Evolutionary conservation across 2,329 filamentous ascomycete genomes (phyloP).

Genomic region (Juglanconis sp.): DNA sequence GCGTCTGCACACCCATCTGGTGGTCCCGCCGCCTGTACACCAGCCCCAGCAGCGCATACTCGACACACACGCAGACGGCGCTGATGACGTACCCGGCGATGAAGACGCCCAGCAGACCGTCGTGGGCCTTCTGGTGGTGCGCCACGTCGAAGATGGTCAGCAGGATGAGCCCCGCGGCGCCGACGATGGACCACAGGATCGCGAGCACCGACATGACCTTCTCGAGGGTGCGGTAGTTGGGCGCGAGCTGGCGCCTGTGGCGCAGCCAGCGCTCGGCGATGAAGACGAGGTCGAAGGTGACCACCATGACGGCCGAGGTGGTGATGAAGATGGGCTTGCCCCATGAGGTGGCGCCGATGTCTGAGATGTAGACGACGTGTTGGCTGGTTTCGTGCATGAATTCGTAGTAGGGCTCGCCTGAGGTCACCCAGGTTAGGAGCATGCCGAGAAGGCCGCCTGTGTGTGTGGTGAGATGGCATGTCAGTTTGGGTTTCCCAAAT

Average conservation of each 20-base stretch:
- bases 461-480: neutral
- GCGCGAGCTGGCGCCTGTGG: slow-evolving; percentile 69
- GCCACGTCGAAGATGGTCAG: slow-evolving; percentile 77
- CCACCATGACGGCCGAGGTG: slow-evolving; percentile 63
- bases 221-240: slow-evolving; percentile 59
- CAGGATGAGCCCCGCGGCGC: slow-evolving; percentile 72
- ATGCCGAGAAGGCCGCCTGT: slow-evolving; percentile 9
- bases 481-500: neutral
- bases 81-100: slow-evolving; percentile 77
- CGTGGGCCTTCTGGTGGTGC: slow-evolving; percentile 61
- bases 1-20: slow-evolving; percentile 68
- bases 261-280: slow-evolving; percentile 75
- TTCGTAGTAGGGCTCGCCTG: slow-evolving; percentile 38
- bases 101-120: slow-evolving; percentile 72
- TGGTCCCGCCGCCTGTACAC: slow-evolving; percentile 44
- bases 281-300: slow-evolving; percentile 76
- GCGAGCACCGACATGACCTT: slow-evolving; percentile 56
- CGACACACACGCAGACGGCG: slow-evolving; percentile 78
- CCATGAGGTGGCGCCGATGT: slow-evolving; percentile 48
- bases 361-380: slow-evolving; percentile 64
- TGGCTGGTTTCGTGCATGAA: slow-evolving; percentile 52
- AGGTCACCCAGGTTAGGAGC: slow-evolving; percentile 6
- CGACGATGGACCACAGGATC: slow-evolving; percentile 64
- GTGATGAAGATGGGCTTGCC: slow-evolving; percentile 75
- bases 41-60: slow-evolving; percentile 42